Conservation (phyloP, 495 filamentous ascomycete genomes). For the Neurospora sp. region DNA sequence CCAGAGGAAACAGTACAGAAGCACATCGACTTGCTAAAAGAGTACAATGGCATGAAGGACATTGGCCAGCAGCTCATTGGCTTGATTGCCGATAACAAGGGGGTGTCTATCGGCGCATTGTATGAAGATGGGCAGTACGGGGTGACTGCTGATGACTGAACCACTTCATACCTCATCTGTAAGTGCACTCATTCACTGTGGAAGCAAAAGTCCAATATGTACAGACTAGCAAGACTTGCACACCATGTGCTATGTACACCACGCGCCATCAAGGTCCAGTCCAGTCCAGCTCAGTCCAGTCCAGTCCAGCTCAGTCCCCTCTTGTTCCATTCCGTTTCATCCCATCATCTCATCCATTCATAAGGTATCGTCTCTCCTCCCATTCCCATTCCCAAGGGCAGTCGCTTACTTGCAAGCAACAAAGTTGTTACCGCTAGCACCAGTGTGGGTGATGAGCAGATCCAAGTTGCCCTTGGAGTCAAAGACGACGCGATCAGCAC, state of each 20-base stretch:
- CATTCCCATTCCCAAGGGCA: background rate
- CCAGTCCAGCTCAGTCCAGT: background rate
- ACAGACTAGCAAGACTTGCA: background rate
- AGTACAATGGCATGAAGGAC: conserved; percentile 75
- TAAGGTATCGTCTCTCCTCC: background rate
- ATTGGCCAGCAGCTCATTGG: conserved; percentile 63
- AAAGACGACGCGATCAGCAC: conserved; percentile 64
- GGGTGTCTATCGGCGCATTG: conserved; percentile 51
- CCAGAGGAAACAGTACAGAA: conserved; percentile 35
- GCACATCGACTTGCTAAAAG: conserved; percentile 59
- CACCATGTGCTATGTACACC: background rate
- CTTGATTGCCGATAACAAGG: conserved; percentile 59
- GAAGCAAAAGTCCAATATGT: background rate
- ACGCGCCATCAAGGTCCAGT: background rate
- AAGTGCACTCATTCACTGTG: background rate
- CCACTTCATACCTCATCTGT: background rate
- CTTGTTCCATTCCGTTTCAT: background rate
- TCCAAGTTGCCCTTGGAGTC: conserved; percentile 42
- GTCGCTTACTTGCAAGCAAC: conserved; percentile 36
- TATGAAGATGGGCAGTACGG: conserved; percentile 43
- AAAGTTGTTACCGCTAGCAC: conserved; percentile 57
- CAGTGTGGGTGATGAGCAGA: conserved; percentile 57
- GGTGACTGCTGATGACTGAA: conserved; percentile 10
- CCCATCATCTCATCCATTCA: background rate
- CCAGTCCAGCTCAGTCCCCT: background rate